phyloP scores from a whole-genome alignment of 768 basidiomycete genomes.

The Coprinellus micaceus region DNA sequence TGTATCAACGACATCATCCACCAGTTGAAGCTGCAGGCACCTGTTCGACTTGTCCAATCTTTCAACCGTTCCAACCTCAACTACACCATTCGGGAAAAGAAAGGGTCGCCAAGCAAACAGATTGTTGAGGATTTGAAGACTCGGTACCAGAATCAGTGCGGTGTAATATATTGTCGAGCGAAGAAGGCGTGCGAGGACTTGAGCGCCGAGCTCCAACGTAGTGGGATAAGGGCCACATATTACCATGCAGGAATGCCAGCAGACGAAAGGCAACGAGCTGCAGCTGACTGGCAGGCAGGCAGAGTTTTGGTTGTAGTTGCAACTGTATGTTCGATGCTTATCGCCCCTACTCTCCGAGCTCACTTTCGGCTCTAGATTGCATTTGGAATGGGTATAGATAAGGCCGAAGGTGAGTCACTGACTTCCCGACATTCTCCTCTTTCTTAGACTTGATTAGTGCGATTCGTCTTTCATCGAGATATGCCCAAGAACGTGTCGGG shows the following conservation, averaged over 20 bases:
- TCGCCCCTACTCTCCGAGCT: neutral
- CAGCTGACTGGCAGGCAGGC: slow-evolving; percentile 72
- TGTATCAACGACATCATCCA: slow-evolving; percentile 76
- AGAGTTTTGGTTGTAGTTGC: slow-evolving; percentile 83
- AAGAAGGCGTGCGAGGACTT: slow-evolving; percentile 77
- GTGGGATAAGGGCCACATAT: slow-evolving; percentile 63
- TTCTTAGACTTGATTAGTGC: slow-evolving; percentile 45
- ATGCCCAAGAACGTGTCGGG: slow-evolving; percentile 83
- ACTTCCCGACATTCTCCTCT: neutral
- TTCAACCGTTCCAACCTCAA: slow-evolving; percentile 93
- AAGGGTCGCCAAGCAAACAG: slow-evolving; percentile 45
- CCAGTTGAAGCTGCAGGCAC: slow-evolving; percentile 58
- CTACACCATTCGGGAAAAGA: slow-evolving; percentile 56
- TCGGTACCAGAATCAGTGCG: slow-evolving; percentile 55
- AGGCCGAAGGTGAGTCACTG: slow-evolving; percentile 57
- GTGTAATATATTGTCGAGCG: slow-evolving; percentile 82
- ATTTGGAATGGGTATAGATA: slow-evolving; percentile 98
- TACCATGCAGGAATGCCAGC: slow-evolving; percentile 81
- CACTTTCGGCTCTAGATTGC: slow-evolving; percentile 57
- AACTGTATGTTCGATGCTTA: slow-evolving; percentile 52
- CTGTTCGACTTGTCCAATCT: slow-evolving; percentile 68
- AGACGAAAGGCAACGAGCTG: slow-evolving; percentile 58
- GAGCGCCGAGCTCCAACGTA: slow-evolving; percentile 61
- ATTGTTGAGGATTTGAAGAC: slow-evolving; percentile 68
- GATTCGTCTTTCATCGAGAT: slow-evolving; percentile 87